A percentile compares a stretch with the other conserved stretches of the same genome.
These are phyloP conservation scores for Truncatella angustata DNA, from an alignment of 2,329 filamentous ascomycete genomes.

Conservation along the genomic window DNA sequence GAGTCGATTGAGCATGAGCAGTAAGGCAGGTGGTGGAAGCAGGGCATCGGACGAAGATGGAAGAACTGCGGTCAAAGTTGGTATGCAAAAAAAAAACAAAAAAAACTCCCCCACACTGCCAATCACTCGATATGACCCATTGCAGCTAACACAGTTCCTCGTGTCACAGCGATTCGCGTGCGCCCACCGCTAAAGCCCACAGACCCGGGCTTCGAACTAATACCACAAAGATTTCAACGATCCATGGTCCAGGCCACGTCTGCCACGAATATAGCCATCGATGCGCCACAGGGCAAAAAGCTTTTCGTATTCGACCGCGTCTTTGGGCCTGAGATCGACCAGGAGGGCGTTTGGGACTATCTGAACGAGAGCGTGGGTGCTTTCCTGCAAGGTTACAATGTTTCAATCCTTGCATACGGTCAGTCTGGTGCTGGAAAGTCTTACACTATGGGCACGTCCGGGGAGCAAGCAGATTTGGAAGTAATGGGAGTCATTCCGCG, in stretches of 20 bases:
- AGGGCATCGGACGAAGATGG: slow-evolving; percentile 84
- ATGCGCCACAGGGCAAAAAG: slow-evolving; percentile 88
- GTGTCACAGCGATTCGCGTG: slow-evolving; percentile 74
- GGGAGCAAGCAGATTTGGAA: slow-evolving; percentile 68
- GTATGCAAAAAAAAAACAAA: too few species aligned
- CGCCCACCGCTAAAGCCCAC: slow-evolving; percentile 78
- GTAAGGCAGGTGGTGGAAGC: slow-evolving; percentile 73
- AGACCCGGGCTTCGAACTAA: slow-evolving; percentile 91
- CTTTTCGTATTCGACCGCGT: slow-evolving; percentile 96
- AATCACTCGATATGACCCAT: too few species aligned
- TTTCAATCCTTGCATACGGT: slow-evolving; percentile 93
- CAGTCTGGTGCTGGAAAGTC: slow-evolving; percentile 98
- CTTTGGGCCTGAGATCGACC: slow-evolving; percentile 77
- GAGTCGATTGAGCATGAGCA: slow-evolving; percentile 82
- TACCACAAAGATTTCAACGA: slow-evolving; percentile 91
- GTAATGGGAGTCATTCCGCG: slow-evolving; percentile 93
- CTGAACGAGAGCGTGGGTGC: slow-evolving; percentile 84
- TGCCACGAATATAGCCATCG: slow-evolving; percentile 80
- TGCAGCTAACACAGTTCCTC: slow-evolving; percentile 2
- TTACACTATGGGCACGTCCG: slow-evolving; percentile 97
- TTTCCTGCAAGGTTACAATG: slow-evolving; percentile 96
- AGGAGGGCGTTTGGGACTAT: slow-evolving; percentile 94
- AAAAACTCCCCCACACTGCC: too few species aligned
- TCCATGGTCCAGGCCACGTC: slow-evolving; percentile 90
- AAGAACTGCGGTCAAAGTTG: slow-evolving; percentile 93